Conservation (phyloP, 2,329 filamentous ascomycete species). For the Colletotrichum godetiae region DNA sequence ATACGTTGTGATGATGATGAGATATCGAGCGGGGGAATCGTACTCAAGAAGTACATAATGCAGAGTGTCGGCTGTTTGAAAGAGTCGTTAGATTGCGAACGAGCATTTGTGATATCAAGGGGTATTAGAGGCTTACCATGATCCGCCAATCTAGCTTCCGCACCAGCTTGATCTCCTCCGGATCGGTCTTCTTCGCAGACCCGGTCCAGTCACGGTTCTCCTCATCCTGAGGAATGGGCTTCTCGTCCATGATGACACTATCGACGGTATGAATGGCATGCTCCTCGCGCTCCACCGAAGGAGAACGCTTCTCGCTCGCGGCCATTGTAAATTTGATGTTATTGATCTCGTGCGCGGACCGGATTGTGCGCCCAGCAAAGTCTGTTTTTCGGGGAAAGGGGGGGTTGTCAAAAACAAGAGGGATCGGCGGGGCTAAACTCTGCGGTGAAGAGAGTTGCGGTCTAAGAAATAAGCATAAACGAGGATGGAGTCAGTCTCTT, state of each 20-base stretch:
- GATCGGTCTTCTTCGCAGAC: slow-evolving; percentile 50
- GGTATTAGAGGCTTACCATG: slow-evolving; percentile 46
- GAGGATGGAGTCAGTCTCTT: not conserved
- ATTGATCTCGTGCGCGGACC: not conserved
- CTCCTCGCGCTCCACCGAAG: slow-evolving; percentile 28
- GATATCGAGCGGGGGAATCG: not conserved
- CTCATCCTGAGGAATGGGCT: slow-evolving; percentile 38
- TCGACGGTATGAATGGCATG: slow-evolving; percentile 28
- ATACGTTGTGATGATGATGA: not conserved
- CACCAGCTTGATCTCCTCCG: slow-evolving; percentile 52
- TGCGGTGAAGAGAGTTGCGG: not conserved
- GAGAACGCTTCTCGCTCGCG: slow-evolving; percentile 27
- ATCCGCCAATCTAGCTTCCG: slow-evolving; percentile 54
- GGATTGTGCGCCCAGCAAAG: not conserved
- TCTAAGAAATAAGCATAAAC: slow-evolving; percentile 29
- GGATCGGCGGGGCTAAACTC: not conserved
- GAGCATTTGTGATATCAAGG: not conserved
- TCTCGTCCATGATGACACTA: slow-evolving; percentile 30
- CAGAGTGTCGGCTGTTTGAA: slow-evolving; percentile 47
- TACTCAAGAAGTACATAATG: slow-evolving; percentile 57
- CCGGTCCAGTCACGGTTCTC: slow-evolving; percentile 50
- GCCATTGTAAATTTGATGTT: slow-evolving; percentile 7
- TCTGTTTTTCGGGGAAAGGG: not conserved
- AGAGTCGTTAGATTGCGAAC: not conserved
- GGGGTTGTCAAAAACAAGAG: not conserved